phyloP scores from a whole-genome alignment of 2,329 filamentous ascomycete species.

The Arthrobotrys musiformis region DNA sequence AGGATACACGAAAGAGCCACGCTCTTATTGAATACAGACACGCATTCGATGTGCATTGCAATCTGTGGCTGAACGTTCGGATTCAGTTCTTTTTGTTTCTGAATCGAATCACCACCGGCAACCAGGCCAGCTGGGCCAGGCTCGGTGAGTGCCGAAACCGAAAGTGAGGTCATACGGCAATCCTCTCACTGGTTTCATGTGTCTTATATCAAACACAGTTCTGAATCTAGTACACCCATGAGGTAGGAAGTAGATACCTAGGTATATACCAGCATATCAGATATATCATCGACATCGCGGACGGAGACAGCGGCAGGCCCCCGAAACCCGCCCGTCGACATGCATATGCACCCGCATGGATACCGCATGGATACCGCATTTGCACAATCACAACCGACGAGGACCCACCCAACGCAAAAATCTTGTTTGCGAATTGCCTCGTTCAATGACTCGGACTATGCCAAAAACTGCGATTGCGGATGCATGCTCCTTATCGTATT shows the following conservation, averaged over 20 bases:
- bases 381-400: constrained; percentile 27
- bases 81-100: not conserved
- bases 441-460: constrained; percentile 33
- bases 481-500: not conserved
- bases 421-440: constrained; percentile 21
- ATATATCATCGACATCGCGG: not conserved
- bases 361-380: constrained; percentile 13
- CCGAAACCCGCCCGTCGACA: constrained; percentile 30
- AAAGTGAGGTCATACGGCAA: constrained; percentile 9
- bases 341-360: constrained; percentile 32
- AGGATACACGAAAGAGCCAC: constrained; percentile 23
- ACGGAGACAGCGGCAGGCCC: constrained; percentile 13
- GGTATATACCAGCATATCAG: not conserved
- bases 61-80: constrained; percentile 4
- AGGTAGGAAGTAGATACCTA: not conserved
- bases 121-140: not conserved
- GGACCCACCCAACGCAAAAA: constrained; percentile 38
- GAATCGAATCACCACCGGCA: constrained; percentile 20
- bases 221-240: no score
- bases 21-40: no score
- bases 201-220: no score
- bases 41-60: no score
- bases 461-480: not conserved
- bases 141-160: no score
- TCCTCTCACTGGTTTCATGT: not conserved